Percentiles rank a stretch among this genome's conserved stretches.
Evolutionary conservation across 768 basidiomycete genomes (phyloP).

Genomic region (Suillus spraguei): DNA sequence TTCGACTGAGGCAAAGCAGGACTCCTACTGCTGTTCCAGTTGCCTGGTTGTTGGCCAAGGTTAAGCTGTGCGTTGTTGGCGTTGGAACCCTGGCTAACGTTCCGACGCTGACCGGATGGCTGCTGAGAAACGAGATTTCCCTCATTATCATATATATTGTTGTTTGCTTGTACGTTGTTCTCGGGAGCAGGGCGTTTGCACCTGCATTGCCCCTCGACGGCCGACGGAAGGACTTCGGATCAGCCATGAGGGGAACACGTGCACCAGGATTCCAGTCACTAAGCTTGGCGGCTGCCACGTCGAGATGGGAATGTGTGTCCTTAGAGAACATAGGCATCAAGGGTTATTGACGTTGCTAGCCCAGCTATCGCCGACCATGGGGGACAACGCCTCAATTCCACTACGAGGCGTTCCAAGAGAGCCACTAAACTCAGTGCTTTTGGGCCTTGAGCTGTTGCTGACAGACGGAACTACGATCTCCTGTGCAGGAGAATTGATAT

Average conservation of each 20-base stretch:
- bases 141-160: constrained; percentile 46
- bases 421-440: constrained; percentile 90
- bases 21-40: constrained; percentile 60
- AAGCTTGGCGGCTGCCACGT: constrained; percentile 63
- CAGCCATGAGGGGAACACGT: constrained; percentile 90
- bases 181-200: constrained; percentile 35
- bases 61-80: constrained; percentile 32
- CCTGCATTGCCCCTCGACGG: constrained; percentile 46
- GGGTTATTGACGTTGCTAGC: constrained; percentile 96
- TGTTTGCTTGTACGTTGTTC: constrained; percentile 28
- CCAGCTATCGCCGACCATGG: constrained; percentile 82
- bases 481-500: constrained; percentile 60
- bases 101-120: constrained; percentile 30
- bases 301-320: constrained; percentile 50
- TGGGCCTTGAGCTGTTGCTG: constrained; percentile 63
- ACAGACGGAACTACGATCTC: constrained; percentile 55
- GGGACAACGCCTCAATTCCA: constrained; percentile 45
- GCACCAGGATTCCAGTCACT: constrained; percentile 61
- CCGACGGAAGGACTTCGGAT: constrained; percentile 83
- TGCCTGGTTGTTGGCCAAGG: constrained; percentile 39
- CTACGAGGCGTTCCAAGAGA: constrained; percentile 65
- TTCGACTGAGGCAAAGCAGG: constrained; percentile 60
- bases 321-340: constrained; percentile 91
- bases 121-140: constrained; percentile 33
- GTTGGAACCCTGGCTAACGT: constrained; percentile 20